Base-by-base conservation (phyloP, 768 basidiomycete species). In the Phlebiopsis flavidoalba region DNA sequence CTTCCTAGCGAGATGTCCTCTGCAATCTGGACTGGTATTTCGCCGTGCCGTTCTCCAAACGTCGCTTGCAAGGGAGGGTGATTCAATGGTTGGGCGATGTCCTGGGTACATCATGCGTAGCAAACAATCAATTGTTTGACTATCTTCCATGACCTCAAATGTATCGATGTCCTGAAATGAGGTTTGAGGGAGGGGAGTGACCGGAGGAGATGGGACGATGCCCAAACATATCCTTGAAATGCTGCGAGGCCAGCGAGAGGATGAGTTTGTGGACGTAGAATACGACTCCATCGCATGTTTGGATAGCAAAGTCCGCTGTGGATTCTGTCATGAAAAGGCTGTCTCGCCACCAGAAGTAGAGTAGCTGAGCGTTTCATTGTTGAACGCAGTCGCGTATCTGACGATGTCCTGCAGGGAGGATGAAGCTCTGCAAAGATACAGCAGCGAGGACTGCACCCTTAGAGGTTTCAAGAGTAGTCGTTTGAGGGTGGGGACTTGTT, bases 261-360 rank as follows among this genome's bases (percentile, higher is more conserved):
- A 86, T 73, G 45, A 78, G 65, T 65, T 81, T 85, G 76, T 81
- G 81, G 46, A 82, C 78, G 58, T 76, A 77, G 70, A 84, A 85
- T 62, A 74, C 72, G 4, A 63, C 64, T 17, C 57, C 53, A 22
- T 68, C 68, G 8, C 79, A 55, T 8, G 67, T 48, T 17, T 81
- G 79, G 43, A 87, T 71, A 57, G 83, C 78, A 57, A 84, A 31
- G 50, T 69, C 69, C 59, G 80, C 80, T 17, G 40, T 43, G 40
- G 40, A 43, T 43, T n/a, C 17, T 43, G 11, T 12, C 40, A 43
- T 43, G 40, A 8, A 43, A 43, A 3, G 40, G 40, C 26, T 31
- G 26, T 31, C 26, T 31, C 26, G 26, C 26, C 26, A 31, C 26
- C 26, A 31, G 26, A 6, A 31, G 26, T 3, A 31, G 26, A 31